A percentile compares a stretch with the other conserved stretches of the same genome.
Conservation (phyloP, 2,329 filamentous ascomycete species). For the Gaeumannomyces tritici region DNA sequence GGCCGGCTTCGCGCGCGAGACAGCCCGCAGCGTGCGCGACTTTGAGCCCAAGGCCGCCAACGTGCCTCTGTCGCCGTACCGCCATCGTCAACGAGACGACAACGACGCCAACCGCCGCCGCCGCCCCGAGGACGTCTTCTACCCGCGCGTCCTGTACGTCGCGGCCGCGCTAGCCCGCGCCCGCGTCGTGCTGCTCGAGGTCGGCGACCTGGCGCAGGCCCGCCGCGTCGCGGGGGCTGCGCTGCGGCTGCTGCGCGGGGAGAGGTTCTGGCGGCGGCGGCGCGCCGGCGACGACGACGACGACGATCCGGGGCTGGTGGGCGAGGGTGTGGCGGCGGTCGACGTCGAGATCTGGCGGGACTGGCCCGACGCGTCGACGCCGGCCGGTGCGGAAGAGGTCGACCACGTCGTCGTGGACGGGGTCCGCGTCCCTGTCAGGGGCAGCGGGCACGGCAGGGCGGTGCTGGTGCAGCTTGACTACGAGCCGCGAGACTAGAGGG, state of each 20-base stretch:
- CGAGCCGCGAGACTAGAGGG: background rate
- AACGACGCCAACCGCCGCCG: slow-evolving; percentile 3
- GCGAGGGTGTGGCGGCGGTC: slow-evolving; percentile 28
- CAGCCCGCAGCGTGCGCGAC: slow-evolving; percentile 63
- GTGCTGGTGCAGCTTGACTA: slow-evolving; percentile 22
- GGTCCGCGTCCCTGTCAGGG: slow-evolving; percentile 27
- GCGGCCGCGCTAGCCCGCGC: slow-evolving; percentile 35
- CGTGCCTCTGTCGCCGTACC: slow-evolving; percentile 35
- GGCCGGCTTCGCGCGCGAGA: slow-evolving; percentile 49
- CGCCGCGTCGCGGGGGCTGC: slow-evolving; percentile 47
- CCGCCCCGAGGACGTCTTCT: slow-evolving; percentile 49
- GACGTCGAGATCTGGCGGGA: slow-evolving; percentile 66
- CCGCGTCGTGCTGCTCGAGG: slow-evolving; percentile 56
- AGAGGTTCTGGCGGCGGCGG: background rate
- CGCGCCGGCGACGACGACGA: too few species aligned
- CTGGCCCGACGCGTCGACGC: slow-evolving; percentile 35
- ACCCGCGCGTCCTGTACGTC: slow-evolving; percentile 51
- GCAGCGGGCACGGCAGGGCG: slow-evolving; percentile 37
- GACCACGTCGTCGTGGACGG: slow-evolving; percentile 12
- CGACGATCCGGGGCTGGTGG: slow-evolving; percentile 27
- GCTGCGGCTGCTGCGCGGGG: slow-evolving; percentile 12
- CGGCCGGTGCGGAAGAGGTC: slow-evolving; percentile 18
- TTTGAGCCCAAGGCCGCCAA: slow-evolving; percentile 76
- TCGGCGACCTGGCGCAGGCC: slow-evolving; percentile 62
- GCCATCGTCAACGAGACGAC: slow-evolving; percentile 2